phyloP scores from a whole-genome alignment of 2,329 filamentous ascomycete genomes.

The Aspergillus sojae region DNA sequence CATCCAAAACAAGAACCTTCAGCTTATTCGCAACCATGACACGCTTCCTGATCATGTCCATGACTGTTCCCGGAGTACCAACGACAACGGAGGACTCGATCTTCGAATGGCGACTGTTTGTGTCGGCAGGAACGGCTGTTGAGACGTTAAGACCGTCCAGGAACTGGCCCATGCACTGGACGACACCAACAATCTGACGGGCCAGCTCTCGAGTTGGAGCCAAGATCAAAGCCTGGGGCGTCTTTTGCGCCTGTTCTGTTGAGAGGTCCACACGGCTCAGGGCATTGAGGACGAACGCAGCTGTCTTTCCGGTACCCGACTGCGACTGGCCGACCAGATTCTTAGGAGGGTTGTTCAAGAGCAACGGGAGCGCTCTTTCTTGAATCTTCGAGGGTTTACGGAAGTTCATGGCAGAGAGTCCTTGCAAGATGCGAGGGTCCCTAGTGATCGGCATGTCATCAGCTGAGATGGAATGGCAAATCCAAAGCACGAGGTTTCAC shows the following conservation, averaged over 20 bases:
- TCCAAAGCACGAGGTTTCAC: constrained; percentile 30
- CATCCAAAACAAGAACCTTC: constrained; percentile 86
- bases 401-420: constrained; percentile 81
- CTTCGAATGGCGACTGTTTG: constrained; percentile 66
- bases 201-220: constrained; percentile 94
- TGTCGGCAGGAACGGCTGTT: constrained; percentile 78
- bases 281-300: constrained; percentile 91
- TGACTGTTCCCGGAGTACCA: constrained; percentile 90
- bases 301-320: constrained; percentile 97
- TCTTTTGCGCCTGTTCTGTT: constrained; percentile 56
- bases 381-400: constrained; percentile 97
- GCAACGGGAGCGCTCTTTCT: constrained; percentile 87
- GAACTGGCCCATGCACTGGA: constrained; percentile 81
- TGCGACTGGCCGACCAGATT: constrained; percentile 99
- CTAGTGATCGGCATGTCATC: constrained; percentile 38
- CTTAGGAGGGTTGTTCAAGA: constrained; percentile 80
- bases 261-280: constrained; percentile 80
- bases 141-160: constrained; percentile 74
- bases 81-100: constrained; percentile 81
- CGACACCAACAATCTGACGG: constrained; percentile 87
- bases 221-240: constrained; percentile 82
- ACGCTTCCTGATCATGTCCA: constrained; percentile 78
- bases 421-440: constrained; percentile 69
- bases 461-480: background rate
- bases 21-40: constrained; percentile 73